phyloP scores from a whole-genome alignment of 768 basidiomycete genomes.

The Hebeloma cylindrosporum region DNA sequence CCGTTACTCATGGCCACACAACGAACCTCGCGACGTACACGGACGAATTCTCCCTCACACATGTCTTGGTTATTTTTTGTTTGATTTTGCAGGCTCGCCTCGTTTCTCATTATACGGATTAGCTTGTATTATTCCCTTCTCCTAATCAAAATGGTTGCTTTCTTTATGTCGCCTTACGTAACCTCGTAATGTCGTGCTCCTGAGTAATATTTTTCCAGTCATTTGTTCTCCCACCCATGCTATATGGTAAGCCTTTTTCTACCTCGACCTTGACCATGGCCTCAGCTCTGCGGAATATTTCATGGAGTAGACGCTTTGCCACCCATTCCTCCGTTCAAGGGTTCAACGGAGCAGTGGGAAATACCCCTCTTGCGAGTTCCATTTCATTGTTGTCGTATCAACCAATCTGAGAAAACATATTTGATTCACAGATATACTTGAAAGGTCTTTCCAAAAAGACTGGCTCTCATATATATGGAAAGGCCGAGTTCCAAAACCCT shows the following conservation, averaged over 20 bases:
- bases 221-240: conserved; percentile 6
- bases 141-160: not conserved
- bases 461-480: conserved; percentile 85
- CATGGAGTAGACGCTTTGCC: conserved; percentile 34
- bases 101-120: conserved; percentile 19
- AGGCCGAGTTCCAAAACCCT: conserved; percentile 98
- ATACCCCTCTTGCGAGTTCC: conserved; percentile 81
- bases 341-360: conserved; percentile 87
- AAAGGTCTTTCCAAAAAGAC: conserved; percentile 79
- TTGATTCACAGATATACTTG: conserved; percentile 66
- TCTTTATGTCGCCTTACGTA: conserved; percentile 26
- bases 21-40: conserved; percentile 38
- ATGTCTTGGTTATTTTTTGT: conserved; percentile 27
- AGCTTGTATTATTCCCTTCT: conserved; percentile 16
- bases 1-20: conserved; percentile 39
- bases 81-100: conserved; percentile 16
- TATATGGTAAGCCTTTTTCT: conserved; percentile 5
- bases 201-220: conserved; percentile 18
- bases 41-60: conserved; percentile 28
- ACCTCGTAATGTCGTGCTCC: conserved; percentile 37
- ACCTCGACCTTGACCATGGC: conserved; percentile 33
- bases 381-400: not conserved
- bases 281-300: conserved; percentile 29
- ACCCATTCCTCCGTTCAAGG: conserved; percentile 59
- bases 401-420: not conserved